phyloP scores from a whole-genome alignment of 1,284 basidiomycete species.

The Sporisorium iseilematis-ciliati region DNA sequence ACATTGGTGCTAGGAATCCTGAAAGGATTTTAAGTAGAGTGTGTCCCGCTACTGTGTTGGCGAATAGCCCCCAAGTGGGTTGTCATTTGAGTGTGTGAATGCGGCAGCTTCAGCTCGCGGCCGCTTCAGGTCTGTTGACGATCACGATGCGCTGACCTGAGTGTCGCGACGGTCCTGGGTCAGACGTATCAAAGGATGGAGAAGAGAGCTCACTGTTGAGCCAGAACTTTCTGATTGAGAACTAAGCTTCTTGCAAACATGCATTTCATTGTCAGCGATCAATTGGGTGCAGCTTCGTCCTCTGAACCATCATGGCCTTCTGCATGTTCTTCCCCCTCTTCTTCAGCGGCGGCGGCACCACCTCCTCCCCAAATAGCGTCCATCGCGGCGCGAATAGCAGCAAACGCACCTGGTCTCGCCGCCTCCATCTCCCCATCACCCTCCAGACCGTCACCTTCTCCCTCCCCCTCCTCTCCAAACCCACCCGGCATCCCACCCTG shows the following conservation, averaged over 20 bases:
- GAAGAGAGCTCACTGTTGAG: too few relatives aligned
- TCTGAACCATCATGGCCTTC: not conserved
- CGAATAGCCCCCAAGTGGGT: too few relatives aligned
- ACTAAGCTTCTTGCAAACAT: not conserved
- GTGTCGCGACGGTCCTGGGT: too few relatives aligned
- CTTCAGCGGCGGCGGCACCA: conserved; percentile 3
- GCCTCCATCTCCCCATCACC: conserved; percentile 15
- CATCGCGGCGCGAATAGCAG: conserved; percentile 34
- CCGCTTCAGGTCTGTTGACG: too few relatives aligned
- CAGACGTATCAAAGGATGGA: too few relatives aligned
- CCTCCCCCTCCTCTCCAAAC: conserved; percentile 17
- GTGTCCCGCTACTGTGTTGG: too few relatives aligned
- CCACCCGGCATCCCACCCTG: conserved; percentile 37
- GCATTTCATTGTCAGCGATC: not conserved
- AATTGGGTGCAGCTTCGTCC: not conserved
- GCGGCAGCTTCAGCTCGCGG: too few relatives aligned
- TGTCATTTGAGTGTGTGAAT: too few relatives aligned
- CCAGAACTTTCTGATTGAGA: not conserved
- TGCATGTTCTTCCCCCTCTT: conserved; percentile 15
- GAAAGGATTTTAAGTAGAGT: too few relatives aligned
- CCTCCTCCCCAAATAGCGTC: conserved; percentile 42
- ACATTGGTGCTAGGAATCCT: too few relatives aligned
- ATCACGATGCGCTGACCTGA: too few relatives aligned
- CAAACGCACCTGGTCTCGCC: conserved; percentile 29
- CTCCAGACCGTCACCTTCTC: conserved; percentile 10